These are phyloP conservation scores for Alternaria sp. DNA, from an alignment of 2,329 filamentous ascomycete genomes.

Conservation along the genomic window DNA sequence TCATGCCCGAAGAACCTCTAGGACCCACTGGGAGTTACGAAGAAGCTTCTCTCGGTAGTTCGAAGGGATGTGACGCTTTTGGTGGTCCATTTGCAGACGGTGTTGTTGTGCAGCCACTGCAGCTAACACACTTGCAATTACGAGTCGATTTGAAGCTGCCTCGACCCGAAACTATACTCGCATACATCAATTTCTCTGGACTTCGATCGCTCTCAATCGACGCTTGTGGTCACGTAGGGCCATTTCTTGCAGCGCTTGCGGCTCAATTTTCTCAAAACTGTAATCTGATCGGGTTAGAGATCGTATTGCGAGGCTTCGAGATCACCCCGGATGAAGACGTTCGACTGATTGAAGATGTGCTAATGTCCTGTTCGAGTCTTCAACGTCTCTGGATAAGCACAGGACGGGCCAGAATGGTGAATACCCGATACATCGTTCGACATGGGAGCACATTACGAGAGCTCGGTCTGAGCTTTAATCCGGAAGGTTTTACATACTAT, in stretches of 20 bases:
- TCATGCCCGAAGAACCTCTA: neutral
- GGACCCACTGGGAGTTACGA: neutral
- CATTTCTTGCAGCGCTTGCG: neutral
- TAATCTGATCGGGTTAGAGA: neutral
- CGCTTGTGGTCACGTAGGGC: neutral
- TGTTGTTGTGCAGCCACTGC: neutral
- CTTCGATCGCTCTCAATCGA: neutral
- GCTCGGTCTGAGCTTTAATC: neutral
- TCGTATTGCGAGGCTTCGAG: neutral
- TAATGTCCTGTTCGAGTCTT: neutral
- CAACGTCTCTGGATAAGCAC: neutral
- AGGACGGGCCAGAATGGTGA: neutral
- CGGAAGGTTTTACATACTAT: neutral
- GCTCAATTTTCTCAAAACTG: neutral
- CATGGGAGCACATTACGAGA: neutral
- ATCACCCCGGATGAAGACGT: neutral
- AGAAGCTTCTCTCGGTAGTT: neutral
- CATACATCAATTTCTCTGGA: neutral
- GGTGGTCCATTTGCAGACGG: neutral
- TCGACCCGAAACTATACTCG: neutral
- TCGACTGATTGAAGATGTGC: neutral
- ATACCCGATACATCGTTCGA: neutral
- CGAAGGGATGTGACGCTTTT: neutral
- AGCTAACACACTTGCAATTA: neutral
- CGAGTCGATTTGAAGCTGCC: neutral